Evolutionary conservation across 306 rosid genomes (phyloP), one percentile per base, ranked within the genome.

Genomic region (Prosopis cineraria): DNA sequence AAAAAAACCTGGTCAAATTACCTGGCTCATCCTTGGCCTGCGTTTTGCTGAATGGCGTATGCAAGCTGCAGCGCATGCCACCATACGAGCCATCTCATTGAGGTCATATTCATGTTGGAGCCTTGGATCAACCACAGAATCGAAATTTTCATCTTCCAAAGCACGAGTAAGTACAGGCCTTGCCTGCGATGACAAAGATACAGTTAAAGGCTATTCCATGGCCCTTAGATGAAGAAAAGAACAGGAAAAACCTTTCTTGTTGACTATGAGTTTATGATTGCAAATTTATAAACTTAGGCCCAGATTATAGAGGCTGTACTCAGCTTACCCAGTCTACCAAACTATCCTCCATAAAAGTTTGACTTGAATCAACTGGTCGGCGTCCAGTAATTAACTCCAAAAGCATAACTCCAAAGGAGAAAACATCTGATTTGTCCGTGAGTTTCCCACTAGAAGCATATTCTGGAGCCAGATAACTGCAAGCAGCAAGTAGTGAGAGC

Each of bases 21-120:
- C 96, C 91, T 91, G 96, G 76, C 93, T 91, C 93, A 89, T 89
- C 73, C 83, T 74, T 53, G 96, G 93, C 25, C 96, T 89, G 68
- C 91, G 91, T 67, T 84, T 71, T 22, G 90, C 93, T n/a, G 91
- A 89, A 81, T 89, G 91, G n/a, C 96, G 91, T 44, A 89, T 91
- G 53, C 88, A 85, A 68, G 93, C 91, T 50, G 93, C 96, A 22
- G 96, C 89, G 20, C 93, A 91, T 52, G 91, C 90, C 71, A 87
- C 82, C 89, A 91, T 84, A 58, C 88, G 82, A 78, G 79, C 82
- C 93, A 91, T 89, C 84, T 91, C 90, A 29, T 72, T 83, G 58
- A 72, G 83, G 34, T 87, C 87, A 66, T 68, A 86, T 33, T 72
- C 80, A 60, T 81, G 77, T 77, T 72, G 87, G 77, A 91, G 88